Base-by-base conservation (phyloP, 257 asterid species). In the Forsythia suspensa region DNA sequence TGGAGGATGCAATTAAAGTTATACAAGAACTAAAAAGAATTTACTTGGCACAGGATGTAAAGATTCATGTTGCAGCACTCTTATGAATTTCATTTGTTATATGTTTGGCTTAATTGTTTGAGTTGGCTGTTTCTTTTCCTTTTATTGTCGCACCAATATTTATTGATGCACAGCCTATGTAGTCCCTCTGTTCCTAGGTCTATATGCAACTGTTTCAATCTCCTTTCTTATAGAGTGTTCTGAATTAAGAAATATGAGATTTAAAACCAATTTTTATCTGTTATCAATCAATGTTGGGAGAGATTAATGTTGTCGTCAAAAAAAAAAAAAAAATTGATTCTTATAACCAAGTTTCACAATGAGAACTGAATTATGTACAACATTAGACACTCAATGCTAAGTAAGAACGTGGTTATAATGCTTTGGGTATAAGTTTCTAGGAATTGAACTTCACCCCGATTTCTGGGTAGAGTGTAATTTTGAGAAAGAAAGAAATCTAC, bases 401-500 rank as follows among this genome's bases (percentile, higher is more conserved):
- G 52, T 46, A 10, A 3, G 52, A 46, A 46, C 3, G 18, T 46
- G 2, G 51, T 44, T 44, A 11, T 44, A 10, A 9, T 44, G 21
- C 9, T 18, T 55, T 55, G 8, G 8, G 24, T 55, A 3, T n/a
- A 16, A 55, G 5, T n/a, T 55, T 55, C 34, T 20, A n/a, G 34
- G 66, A 18, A 16, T 57, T 5, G 10, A 57, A 57, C 34, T 57
- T 57, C 66, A 57, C 18, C 66, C 34, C 4, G 2, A 16, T 63
- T 55, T 40, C 52, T 70, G 13, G 36, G 1, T 34, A 39, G 9
- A n/a, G 15, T 15, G 8, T 55, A 55, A 13, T 11, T 39, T 74
- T 63, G 77, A 57, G 74, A 71, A 78, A 24, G 5, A 57, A 46
- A 9, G 65, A 36, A 12, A 57, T 73, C 36, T 74, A 44, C 72